A percentile compares a stretch with the other conserved stretches of the same genome.
Conservation (phyloP, 1,284 basidiomycete species). For the Trametes polyzona region DNA sequence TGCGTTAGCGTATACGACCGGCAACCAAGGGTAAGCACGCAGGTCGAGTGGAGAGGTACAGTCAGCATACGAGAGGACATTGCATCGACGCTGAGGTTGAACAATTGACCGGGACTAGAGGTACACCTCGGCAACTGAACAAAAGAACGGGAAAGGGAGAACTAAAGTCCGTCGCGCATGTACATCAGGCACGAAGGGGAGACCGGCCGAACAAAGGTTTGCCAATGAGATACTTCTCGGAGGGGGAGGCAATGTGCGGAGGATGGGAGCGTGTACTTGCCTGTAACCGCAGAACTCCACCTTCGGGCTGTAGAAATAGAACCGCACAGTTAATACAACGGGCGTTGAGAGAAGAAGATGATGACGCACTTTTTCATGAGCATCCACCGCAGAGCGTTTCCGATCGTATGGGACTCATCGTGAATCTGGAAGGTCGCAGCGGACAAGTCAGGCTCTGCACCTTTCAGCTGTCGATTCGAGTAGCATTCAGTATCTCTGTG, state of each 20-base stretch:
- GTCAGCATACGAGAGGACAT: neutral
- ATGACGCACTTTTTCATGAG: constrained; percentile 95
- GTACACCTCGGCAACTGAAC: neutral
- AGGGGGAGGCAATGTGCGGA: constrained; percentile 6
- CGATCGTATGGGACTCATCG: constrained; percentile 95
- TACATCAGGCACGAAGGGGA: neutral
- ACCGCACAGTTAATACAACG: no score
- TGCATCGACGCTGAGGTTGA: neutral
- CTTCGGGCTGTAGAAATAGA: no score
- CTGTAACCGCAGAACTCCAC: constrained; percentile 99
- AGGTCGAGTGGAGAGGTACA: neutral
- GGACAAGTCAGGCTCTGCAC: constrained; percentile 82
- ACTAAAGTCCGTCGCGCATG: neutral
- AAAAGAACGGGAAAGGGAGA: neutral
- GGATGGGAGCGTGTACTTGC: constrained; percentile 44
- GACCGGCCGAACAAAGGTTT: neutral
- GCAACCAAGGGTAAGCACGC: neutral
- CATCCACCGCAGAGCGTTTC: constrained; percentile 96
- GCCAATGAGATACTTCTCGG: constrained; percentile 2
- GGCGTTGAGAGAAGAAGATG: neutral
- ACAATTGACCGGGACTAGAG: neutral
- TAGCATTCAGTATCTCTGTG: neutral
- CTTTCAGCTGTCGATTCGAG: constrained; percentile 80
- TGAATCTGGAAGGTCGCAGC: constrained; percentile 92
- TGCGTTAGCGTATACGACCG: neutral